These are phyloP conservation scores for Neurospora sp. DNA, from an alignment of 2,329 filamentous ascomycete genomes.

Conservation along the genomic window DNA sequence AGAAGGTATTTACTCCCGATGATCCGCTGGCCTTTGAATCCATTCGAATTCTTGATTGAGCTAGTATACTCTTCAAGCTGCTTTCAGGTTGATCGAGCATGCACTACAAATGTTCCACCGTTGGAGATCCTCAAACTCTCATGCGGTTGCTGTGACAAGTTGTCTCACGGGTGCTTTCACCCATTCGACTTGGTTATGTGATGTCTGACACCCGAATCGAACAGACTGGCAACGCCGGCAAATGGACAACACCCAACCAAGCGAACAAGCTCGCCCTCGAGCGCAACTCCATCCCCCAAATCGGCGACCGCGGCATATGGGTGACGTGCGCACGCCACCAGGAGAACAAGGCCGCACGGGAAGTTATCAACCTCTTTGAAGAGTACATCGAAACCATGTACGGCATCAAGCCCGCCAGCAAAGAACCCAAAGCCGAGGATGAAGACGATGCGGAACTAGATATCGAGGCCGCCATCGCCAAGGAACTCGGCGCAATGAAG, in stretches of 20 bases:
- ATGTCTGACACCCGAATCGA: not conserved
- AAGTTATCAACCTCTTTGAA: slow-evolving; percentile 57
- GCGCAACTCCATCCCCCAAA: slow-evolving; percentile 42
- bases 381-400: slow-evolving; percentile 60
- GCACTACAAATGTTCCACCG: not conserved
- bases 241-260: slow-evolving; percentile 54
- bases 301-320: slow-evolving; percentile 68
- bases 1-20: slow-evolving; percentile 14
- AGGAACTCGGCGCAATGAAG: slow-evolving; percentile 59
- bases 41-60: not conserved
- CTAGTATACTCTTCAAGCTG: not conserved
- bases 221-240: slow-evolving; percentile 43
- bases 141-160: not conserved
- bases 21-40: not conserved
- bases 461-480: slow-evolving; percentile 63
- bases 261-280: slow-evolving; percentile 36
- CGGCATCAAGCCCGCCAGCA: slow-evolving; percentile 30
- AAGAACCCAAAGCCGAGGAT: slow-evolving; percentile 18
- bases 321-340: slow-evolving; percentile 65
- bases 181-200: not conserved
- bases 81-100: not conserved
- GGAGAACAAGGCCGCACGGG: slow-evolving; percentile 58
- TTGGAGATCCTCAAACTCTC: not conserved
- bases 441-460: slow-evolving; percentile 43
- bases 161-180: not conserved